These are phyloP conservation scores for Gyromitra esculenta DNA, from an alignment of 2,329 filamentous ascomycete genomes.

Conservation along the genomic window DNA sequence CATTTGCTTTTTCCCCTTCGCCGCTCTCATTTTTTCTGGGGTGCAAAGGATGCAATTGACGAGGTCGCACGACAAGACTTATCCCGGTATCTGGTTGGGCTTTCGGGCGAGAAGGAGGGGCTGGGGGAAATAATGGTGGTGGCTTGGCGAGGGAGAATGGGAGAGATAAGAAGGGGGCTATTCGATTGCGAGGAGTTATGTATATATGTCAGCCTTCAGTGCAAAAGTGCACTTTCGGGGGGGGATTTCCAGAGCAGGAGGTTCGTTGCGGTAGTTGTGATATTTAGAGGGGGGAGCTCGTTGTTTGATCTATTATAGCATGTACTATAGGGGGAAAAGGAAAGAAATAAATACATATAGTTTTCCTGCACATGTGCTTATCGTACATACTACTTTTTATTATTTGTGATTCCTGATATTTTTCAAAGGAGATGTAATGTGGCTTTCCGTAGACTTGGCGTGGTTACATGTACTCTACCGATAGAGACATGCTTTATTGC, in stretches of 20 bases:
- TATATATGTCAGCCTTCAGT: background rate
- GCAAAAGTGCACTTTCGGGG: slow-evolving; percentile 5
- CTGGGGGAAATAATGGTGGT: background rate
- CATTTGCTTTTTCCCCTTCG: no score
- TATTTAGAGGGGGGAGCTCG: background rate
- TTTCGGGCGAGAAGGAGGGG: background rate
- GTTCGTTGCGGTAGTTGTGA: background rate
- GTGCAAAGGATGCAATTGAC: background rate
- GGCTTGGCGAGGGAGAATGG: background rate
- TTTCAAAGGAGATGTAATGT: background rate
- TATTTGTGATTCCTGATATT: background rate
- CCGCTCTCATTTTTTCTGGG: background rate
- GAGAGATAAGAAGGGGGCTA: background rate
- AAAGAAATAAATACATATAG: background rate
- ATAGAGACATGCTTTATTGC: background rate
- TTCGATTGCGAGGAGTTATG: background rate
- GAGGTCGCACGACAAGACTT: background rate
- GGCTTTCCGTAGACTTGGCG: background rate
- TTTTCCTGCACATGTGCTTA: background rate
- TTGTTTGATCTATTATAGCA: background rate
- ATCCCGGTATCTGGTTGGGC: background rate
- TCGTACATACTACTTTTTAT: background rate
- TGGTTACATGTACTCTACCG: no score
- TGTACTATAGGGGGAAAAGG: background rate
- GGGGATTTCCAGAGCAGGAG: background rate